These are phyloP conservation scores for Suillus bovinus DNA, from an alignment of 768 basidiomycete genomes.

Conservation along the genomic window DNA sequence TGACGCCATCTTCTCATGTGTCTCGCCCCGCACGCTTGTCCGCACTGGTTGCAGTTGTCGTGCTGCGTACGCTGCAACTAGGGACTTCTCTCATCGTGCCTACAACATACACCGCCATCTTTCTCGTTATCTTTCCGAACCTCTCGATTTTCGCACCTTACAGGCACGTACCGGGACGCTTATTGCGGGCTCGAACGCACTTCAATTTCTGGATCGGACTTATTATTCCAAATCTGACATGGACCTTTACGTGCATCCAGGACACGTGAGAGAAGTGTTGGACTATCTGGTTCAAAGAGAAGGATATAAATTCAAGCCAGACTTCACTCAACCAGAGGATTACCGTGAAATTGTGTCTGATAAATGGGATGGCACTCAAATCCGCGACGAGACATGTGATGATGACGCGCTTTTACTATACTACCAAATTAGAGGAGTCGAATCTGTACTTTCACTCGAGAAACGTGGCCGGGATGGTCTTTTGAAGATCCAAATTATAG, in stretches of 20 bases:
- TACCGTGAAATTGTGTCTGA: conserved; percentile 16
- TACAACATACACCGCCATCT: conserved; percentile 34
- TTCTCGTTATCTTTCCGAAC: conserved; percentile 31
- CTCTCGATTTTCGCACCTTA: conserved; percentile 36
- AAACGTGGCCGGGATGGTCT: background rate
- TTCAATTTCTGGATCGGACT: conserved; percentile 48
- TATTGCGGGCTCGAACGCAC: conserved; percentile 49
- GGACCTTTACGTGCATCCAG: conserved; percentile 42
- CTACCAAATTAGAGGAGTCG: conserved; percentile 12
- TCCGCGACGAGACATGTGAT: background rate
- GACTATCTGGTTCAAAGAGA: conserved; percentile 28
- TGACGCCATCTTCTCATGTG: conserved; percentile 11
- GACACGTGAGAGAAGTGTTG: conserved; percentile 26
- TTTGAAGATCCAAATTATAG: conserved; percentile 42
- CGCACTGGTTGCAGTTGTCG: conserved; percentile 21
- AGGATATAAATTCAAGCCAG: conserved; percentile 30
- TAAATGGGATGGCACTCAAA: conserved; percentile 11
- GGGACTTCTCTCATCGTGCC: conserved; percentile 20
- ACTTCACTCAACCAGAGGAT: conserved; percentile 17
- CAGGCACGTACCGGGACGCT: conserved; percentile 41
- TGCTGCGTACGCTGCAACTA: conserved; percentile 11
- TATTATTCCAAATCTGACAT: conserved; percentile 45
- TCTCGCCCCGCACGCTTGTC: conserved; percentile 22
- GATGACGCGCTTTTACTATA: conserved; percentile 20
- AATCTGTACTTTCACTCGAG: conserved; percentile 24